Evolutionary conservation across 139 green algal species (phyloP).

Genomic region (Yamagishiella unicocca): DNA sequence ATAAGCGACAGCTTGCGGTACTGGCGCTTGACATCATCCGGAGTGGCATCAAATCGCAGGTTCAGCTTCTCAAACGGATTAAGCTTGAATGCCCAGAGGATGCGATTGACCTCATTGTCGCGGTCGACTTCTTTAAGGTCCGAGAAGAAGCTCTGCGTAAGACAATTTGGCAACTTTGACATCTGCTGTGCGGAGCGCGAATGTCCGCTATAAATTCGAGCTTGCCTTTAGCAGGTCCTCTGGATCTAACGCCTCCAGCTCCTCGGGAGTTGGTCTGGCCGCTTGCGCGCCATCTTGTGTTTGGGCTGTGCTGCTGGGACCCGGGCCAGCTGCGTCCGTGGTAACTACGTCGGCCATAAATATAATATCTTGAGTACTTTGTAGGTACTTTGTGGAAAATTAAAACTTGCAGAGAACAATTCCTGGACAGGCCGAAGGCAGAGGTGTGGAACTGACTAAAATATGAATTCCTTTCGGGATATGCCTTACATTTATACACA

Average conservation of each 20-base stretch:
- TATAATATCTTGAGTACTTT: not conserved
- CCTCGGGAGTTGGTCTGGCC: slow-evolving; percentile 9
- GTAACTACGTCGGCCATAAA: slow-evolving; percentile 8
- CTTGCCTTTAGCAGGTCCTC: slow-evolving; percentile 42
- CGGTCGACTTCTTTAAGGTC: slow-evolving; percentile 92
- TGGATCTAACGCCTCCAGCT: slow-evolving; percentile 29
- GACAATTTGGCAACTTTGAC: slow-evolving; percentile 3
- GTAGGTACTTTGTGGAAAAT: too few species aligned
- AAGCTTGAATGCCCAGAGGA: slow-evolving; percentile 95
- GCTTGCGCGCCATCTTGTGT: not conserved
- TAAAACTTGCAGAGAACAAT: too few species aligned
- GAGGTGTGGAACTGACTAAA: too few species aligned
- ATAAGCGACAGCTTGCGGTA: slow-evolving; percentile 93
- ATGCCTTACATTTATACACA: too few species aligned
- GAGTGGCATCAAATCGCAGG: slow-evolving; percentile 83
- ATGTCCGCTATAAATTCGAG: not conserved
- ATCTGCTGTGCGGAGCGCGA: not conserved
- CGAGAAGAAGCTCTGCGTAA: slow-evolving; percentile 90
- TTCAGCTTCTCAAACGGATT: slow-evolving; percentile 97
- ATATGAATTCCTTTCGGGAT: too few species aligned
- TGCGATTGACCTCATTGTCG: slow-evolving; percentile 94
- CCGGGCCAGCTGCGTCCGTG: slow-evolving; percentile 3
- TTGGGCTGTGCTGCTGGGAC: slow-evolving; percentile 23
- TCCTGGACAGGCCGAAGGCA: too few species aligned
- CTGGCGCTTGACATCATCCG: slow-evolving; percentile 86